Percentiles rank a stretch among this genome's conserved stretches.
phyloP scores from a whole-genome alignment of 2,329 filamentous ascomycete species.

The Cordyceps farinosa region DNA sequence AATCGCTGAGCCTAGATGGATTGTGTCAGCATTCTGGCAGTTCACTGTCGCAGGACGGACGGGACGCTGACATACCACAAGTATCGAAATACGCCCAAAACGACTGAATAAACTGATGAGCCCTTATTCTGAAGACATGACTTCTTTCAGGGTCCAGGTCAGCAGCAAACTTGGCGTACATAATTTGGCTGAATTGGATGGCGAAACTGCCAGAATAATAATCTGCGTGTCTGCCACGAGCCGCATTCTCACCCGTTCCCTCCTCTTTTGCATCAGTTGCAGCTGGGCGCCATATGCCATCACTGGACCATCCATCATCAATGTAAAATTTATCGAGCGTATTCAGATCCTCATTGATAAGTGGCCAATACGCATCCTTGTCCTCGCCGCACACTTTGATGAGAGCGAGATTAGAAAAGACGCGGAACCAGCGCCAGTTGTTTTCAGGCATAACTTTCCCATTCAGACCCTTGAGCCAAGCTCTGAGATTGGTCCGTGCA shows the following conservation, averaged over 20 bases:
- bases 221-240: conserved; percentile 40
- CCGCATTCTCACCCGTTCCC: conserved; percentile 17
- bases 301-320: conserved; percentile 44
- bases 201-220: conserved; percentile 54
- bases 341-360: conserved; percentile 40
- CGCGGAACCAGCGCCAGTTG: conserved; percentile 53
- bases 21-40: background rate
- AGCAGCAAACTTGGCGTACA: conserved; percentile 42
- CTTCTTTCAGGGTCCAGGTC: conserved; percentile 38
- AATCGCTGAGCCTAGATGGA: conserved; percentile 42
- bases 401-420: conserved; percentile 47
- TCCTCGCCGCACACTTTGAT: conserved; percentile 39
- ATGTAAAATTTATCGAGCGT: conserved; percentile 45
- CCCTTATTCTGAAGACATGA: conserved; percentile 35
- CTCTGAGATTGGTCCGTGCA: conserved; percentile 34
- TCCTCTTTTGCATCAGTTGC: conserved; percentile 22
- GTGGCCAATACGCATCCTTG: conserved; percentile 29
- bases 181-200: conserved; percentile 48
- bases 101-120: conserved; percentile 36
- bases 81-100: conserved; percentile 49
- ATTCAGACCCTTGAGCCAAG: conserved; percentile 43
- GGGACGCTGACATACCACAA: conserved; percentile 32
- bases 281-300: conserved; percentile 39
- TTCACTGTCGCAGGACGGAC: too few species aligned
- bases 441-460: conserved; percentile 43